These are phyloP conservation scores for Cladosporium sp. DNA, from an alignment of 2,329 filamentous ascomycete genomes.

Conservation along the genomic window DNA sequence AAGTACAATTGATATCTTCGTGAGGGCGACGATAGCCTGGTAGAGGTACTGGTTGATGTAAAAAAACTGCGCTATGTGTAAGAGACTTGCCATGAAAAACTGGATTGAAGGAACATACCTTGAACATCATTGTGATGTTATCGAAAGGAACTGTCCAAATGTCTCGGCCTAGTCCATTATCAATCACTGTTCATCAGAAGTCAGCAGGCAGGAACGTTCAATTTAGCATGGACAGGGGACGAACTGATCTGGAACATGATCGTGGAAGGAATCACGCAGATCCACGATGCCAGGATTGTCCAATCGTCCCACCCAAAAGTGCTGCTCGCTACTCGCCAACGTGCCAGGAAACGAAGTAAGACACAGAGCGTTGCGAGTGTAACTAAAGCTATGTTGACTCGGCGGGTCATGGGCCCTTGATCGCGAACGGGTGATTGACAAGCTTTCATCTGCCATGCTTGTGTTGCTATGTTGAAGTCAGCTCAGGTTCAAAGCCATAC, in stretches of 20 bases:
- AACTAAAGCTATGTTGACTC: constrained; percentile 3
- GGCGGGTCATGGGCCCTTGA: not conserved
- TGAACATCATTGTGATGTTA: constrained; percentile 17
- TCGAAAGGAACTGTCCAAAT: constrained; percentile 19
- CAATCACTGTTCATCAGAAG: not conserved
- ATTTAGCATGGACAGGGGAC: not conserved
- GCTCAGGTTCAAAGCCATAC: not conserved
- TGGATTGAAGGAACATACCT: not conserved
- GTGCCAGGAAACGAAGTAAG: not conserved
- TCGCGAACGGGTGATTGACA: constrained; percentile 1
- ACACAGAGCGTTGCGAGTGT: not conserved
- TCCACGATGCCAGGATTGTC: not conserved
- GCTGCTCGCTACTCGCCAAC: not conserved
- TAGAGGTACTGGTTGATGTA: constrained; percentile 16
- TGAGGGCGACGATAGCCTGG: constrained; percentile 19
- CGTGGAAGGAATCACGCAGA: constrained; percentile 3
- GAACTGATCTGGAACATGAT: constrained; percentile 2
- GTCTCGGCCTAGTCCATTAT: constrained; percentile 21
- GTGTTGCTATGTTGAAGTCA: not conserved
- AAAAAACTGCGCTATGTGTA: not conserved
- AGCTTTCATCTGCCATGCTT: constrained; percentile 5
- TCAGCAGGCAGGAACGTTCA: not conserved
- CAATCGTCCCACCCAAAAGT: constrained; percentile 14
- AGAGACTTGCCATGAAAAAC: not conserved
- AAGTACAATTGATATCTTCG: constrained; percentile 31